Evolutionary conservation across 208 protist species (phyloP).

Genomic region (Acanthamoeba lenticulata): DNA sequence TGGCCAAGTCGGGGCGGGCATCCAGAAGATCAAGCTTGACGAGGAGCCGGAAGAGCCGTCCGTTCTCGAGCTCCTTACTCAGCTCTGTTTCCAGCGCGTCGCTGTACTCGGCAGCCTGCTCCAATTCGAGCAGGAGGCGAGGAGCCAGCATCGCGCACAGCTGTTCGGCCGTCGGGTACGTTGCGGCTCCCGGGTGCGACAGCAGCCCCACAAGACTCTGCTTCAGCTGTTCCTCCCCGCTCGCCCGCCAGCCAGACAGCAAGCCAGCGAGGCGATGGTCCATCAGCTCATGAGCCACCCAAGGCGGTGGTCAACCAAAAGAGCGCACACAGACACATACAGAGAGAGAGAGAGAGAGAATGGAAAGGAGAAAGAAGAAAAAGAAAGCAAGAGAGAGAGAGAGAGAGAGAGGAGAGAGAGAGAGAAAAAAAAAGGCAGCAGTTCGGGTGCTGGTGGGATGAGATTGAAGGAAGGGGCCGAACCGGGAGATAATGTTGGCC

Average conservation of each 20-base stretch:
- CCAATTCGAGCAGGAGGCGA: slow-evolving; percentile 88
- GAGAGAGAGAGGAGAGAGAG: no score
- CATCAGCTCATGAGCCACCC: no score
- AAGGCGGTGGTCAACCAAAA: no score
- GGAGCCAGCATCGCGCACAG: slow-evolving; percentile 89
- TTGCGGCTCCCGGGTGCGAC: not conserved
- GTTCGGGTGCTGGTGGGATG: no score
- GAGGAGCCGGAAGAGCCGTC: slow-evolving; percentile 94
- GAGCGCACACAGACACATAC: no score
- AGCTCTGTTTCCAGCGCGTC: slow-evolving; percentile 93
- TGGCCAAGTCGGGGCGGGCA: slow-evolving; percentile 83
- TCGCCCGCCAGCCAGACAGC: no score
- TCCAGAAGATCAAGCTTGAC: slow-evolving; percentile 94
- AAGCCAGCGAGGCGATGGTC: no score
- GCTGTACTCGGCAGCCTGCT: slow-evolving; percentile 90
- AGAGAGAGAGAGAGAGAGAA: no score
- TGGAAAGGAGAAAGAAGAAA: no score
- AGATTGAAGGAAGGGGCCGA: not conserved
- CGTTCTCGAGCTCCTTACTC: slow-evolving; percentile 95
- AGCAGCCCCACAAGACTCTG: not conserved
- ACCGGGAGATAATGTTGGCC: not conserved
- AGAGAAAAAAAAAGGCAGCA: no score
- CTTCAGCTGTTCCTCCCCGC: no score
- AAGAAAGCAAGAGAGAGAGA: no score
- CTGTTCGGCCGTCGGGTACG: slow-evolving; percentile 76